Conservation (phyloP, 225 moss, liverwort and hornwort genomes). For the Straminergon stramineum region DNA sequence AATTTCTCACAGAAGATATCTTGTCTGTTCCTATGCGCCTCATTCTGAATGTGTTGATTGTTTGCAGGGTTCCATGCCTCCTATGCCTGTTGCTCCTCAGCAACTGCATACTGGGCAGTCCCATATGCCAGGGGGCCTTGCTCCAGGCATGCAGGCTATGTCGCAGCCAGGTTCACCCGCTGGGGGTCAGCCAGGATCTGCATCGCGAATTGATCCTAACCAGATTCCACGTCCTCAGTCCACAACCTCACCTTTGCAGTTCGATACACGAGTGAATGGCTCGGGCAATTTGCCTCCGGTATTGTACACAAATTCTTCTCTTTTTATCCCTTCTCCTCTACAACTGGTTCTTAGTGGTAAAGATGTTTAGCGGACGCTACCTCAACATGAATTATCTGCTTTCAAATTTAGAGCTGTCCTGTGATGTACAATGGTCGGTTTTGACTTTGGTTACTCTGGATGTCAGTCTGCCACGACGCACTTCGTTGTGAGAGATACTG, state of each 20-base stretch:
- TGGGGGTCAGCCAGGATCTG: conserved; percentile 60
- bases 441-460: conserved; percentile 3
- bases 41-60: conserved; percentile 2
- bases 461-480: conserved; percentile 78
- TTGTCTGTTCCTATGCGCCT: not conserved
- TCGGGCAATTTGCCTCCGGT: conserved; percentile 88
- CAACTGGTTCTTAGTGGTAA: not conserved
- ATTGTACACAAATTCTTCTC: not conserved
- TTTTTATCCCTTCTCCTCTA: not conserved
- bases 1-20: not conserved
- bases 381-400: not conserved
- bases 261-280: conserved; percentile 87
- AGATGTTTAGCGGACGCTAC: not conserved
- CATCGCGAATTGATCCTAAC: conserved; percentile 95
- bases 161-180: conserved; percentile 91
- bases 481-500: conserved; percentile 81
- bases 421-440: not conserved
- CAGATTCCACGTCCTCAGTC: conserved; percentile 97
- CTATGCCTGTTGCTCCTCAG: conserved; percentile 37
- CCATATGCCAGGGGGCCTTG: conserved; percentile 55
- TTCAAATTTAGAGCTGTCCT: not conserved
- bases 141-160: conserved; percentile 54
- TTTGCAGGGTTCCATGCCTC: conserved; percentile 44
- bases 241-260: conserved; percentile 50
- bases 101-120: conserved; percentile 48